A percentile compares a stretch with the other conserved stretches of the same genome.
Evolutionary conservation across 2,329 filamentous ascomycete genomes (phyloP).

Genomic region (Diaporthe ampelina): DNA sequence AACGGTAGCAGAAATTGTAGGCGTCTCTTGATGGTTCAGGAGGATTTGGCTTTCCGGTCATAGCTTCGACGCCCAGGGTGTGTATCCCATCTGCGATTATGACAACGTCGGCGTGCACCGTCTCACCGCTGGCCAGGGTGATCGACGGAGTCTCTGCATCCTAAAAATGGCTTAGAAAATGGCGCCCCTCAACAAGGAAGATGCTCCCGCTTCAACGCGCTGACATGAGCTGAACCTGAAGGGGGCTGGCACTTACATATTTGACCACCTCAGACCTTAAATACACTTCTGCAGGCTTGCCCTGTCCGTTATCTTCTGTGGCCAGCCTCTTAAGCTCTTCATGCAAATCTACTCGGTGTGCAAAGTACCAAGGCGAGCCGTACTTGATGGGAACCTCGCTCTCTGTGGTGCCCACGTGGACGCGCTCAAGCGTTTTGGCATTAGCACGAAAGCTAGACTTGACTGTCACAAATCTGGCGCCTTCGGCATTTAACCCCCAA

Average conservation of each 20-base stretch:
- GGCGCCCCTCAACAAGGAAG: neutral
- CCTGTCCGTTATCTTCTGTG: constrained; percentile 46
- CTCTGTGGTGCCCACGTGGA: constrained; percentile 23
- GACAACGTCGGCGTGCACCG: constrained; percentile 52
- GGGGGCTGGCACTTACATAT: neutral
- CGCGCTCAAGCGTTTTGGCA: constrained; percentile 47
- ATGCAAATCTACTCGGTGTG: constrained; percentile 58
- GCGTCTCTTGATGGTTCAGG: constrained; percentile 46
- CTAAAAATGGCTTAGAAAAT: neutral
- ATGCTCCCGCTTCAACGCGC: neutral
- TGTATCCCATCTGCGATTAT: constrained; percentile 62
- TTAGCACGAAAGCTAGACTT: constrained; percentile 44
- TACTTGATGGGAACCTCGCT: constrained; percentile 44
- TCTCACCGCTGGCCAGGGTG: constrained; percentile 48
- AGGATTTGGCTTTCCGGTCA: constrained; percentile 48
- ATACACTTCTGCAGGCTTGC: constrained; percentile 43
- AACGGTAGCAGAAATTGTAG: constrained; percentile 54
- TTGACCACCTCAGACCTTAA: neutral
- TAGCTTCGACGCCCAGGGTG: constrained; percentile 48
- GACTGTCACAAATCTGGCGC: constrained; percentile 47
- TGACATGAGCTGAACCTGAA: neutral
- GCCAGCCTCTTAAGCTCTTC: constrained; percentile 53
- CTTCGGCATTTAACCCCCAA: constrained; percentile 53
- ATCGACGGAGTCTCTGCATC: constrained; percentile 42
- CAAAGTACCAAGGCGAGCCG: constrained; percentile 52